A percentile compares a stretch with the other conserved stretches of the same genome.
Evolutionary conservation across 2,329 filamentous ascomycete genomes (phyloP).

Genomic region (Acephala macrosclerotiorum): DNA sequence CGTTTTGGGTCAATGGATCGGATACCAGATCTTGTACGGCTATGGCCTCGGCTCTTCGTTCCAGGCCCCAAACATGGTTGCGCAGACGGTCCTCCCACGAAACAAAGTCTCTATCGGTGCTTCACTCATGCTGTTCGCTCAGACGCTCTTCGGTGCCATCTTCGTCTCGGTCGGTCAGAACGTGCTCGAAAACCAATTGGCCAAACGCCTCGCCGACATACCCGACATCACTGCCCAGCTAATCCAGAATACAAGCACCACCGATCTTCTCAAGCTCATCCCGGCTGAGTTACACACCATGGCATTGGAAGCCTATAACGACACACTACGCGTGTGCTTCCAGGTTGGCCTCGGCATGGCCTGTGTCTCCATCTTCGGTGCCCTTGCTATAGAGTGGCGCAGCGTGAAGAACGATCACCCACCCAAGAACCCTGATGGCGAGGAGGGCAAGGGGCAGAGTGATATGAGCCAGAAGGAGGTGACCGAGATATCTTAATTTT

Average conservation of each 20-base stretch:
- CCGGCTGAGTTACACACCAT: conserved; percentile 48
- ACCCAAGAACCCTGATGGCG: too few relatives aligned
- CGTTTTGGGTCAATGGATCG: conserved; percentile 45
- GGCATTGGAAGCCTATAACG: conserved; percentile 65
- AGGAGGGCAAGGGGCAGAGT: too few relatives aligned
- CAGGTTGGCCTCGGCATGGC: conserved; percentile 64
- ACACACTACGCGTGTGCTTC: conserved; percentile 64
- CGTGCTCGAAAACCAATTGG: conserved; percentile 40
- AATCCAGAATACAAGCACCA: conserved; percentile 52
- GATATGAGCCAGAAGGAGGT: too few relatives aligned
- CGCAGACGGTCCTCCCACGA: conserved; percentile 53
- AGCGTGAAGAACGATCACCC: conserved; percentile 30
- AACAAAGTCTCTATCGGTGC: conserved; percentile 60
- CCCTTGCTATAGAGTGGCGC: conserved; percentile 66
- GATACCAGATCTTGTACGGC: conserved; percentile 37
- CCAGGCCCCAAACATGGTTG: conserved; percentile 53
- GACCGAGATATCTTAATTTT: too few relatives aligned
- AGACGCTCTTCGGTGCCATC: conserved; percentile 62
- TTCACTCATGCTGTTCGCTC: conserved; percentile 60
- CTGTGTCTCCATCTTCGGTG: conserved; percentile 61
- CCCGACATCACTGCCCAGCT: conserved; percentile 19
- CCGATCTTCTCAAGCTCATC: conserved; percentile 55
- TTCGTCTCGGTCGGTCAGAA: conserved; percentile 63
- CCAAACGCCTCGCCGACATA: conserved; percentile 47
- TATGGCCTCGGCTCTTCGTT: conserved; percentile 31